phyloP scores from a whole-genome alignment of 2,329 filamentous ascomycete genomes.

The Penicillium sp. region DNA sequence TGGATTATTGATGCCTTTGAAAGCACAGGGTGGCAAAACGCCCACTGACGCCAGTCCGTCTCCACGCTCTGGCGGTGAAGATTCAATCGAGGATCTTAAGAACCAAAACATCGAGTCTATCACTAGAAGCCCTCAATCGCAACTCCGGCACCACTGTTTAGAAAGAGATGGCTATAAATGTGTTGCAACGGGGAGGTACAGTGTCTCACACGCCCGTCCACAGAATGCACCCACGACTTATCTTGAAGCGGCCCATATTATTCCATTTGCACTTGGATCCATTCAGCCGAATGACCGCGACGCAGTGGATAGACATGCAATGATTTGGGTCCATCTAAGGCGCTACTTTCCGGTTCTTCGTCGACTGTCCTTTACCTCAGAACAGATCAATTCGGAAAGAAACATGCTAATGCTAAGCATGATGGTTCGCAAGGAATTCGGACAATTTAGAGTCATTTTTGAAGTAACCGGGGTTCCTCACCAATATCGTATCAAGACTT shows the following conservation, averaged over 20 bases:
- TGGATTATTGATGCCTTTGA: slow-evolving; percentile 17
- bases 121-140: neutral
- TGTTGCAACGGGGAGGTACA: slow-evolving; percentile 10
- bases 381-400: slow-evolving; percentile 13
- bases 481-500: slow-evolving; percentile 17
- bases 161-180: slow-evolving; percentile 18
- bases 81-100: slow-evolving; percentile 17
- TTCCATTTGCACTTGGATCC: slow-evolving; percentile 15
- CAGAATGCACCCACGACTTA: slow-evolving; percentile 5
- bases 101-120: slow-evolving; percentile 7
- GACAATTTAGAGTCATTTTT: slow-evolving; percentile 14
- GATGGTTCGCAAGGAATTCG: slow-evolving; percentile 12
- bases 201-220: slow-evolving; percentile 5
- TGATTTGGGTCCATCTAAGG: slow-evolving; percentile 16
- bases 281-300: slow-evolving; percentile 7
- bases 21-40: slow-evolving; percentile 15
- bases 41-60: slow-evolving; percentile 13
- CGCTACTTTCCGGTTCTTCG: slow-evolving; percentile 18
- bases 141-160: slow-evolving; percentile 11
- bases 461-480: slow-evolving; percentile 11
- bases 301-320: slow-evolving; percentile 8
- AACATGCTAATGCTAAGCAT: slow-evolving; percentile 17
- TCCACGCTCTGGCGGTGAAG: slow-evolving; percentile 12
- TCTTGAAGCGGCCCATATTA: slow-evolving; percentile 16
- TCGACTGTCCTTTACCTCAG: slow-evolving; percentile 10